Percentiles rank a stretch among this genome's conserved stretches.
These are phyloP conservation scores for Trichophyton benhamiae DNA, from an alignment of 2,329 filamentous ascomycete genomes.

Conservation along the genomic window DNA sequence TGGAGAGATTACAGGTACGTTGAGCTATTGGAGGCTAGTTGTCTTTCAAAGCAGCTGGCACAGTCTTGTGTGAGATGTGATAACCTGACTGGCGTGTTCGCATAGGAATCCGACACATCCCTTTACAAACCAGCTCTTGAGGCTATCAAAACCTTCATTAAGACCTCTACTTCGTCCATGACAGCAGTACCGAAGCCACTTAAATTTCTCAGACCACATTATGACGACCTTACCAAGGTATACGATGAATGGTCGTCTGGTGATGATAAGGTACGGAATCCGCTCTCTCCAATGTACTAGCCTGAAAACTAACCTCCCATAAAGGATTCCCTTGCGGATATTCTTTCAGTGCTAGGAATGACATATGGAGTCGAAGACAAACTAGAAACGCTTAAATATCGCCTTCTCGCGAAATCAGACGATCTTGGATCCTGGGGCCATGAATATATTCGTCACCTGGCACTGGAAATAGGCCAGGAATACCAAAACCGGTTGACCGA, in stretches of 20 bases:
- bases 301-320: background rate
- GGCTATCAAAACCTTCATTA: slow-evolving; percentile 96
- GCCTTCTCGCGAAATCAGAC: slow-evolving; percentile 74
- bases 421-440: slow-evolving; percentile 97
- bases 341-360: slow-evolving; percentile 95
- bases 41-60: background rate
- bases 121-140: slow-evolving; percentile 89
- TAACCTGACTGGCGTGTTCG: background rate
- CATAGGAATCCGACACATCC: slow-evolving; percentile 67
- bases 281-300: slow-evolving; percentile 5
- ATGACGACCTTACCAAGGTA: slow-evolving; percentile 72
- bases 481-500: slow-evolving; percentile 77
- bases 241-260: slow-evolving; percentile 82
- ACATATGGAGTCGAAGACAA: slow-evolving; percentile 95
- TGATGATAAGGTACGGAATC: slow-evolving; percentile 59
- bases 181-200: slow-evolving; percentile 96
- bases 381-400: slow-evolving; percentile 91
- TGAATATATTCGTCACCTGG: slow-evolving; percentile 92
- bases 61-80: background rate
- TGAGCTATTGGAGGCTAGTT: background rate
- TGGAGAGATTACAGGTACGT: slow-evolving; percentile 75
- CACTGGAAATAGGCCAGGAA: slow-evolving; percentile 89
- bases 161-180: slow-evolving; percentile 98
- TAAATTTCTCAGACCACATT: slow-evolving; percentile 95
- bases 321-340: slow-evolving; percentile 70